These are phyloP conservation scores for Globisporangium spiculum DNA, from an alignment of 352 stramenopile genomes.

Conservation along the genomic window DNA sequence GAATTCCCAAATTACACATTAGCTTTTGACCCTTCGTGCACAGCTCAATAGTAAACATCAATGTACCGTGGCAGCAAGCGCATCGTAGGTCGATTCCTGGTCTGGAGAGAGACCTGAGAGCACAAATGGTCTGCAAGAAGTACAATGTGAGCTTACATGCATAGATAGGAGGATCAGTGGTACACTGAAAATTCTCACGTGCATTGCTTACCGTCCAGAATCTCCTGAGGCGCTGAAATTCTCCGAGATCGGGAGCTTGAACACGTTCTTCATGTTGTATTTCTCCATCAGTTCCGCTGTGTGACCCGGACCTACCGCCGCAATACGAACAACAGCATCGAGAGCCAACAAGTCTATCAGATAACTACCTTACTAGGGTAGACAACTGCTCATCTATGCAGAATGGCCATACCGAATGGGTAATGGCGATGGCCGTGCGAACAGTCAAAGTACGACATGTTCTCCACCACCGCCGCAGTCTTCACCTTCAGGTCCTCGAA, in stretches of 20 bases:
- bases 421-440: conserved; percentile 83
- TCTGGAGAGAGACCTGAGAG: conserved; percentile 64
- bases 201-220: conserved; percentile 51
- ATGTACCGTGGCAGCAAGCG: conserved; percentile 54
- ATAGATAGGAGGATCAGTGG: neutral
- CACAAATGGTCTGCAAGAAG: conserved; percentile 65
- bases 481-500: conserved; percentile 98
- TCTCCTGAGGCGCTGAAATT: conserved; percentile 72
- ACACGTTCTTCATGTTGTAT: conserved; percentile 83
- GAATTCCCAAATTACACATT: neutral
- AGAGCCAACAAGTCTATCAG: neutral
- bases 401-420: conserved; percentile 58
- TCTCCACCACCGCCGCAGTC: conserved; percentile 97
- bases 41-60: neutral
- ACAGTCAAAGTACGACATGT: conserved; percentile 98
- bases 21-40: neutral
- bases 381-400: neutral
- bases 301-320: conserved; percentile 55
- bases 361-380: neutral
- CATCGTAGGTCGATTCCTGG: conserved; percentile 67
- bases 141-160: neutral
- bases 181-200: neutral
- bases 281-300: conserved; percentile 74
- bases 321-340: neutral
- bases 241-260: conserved; percentile 79